These are phyloP conservation scores for Myxozyma nipponensis DNA, from an alignment of 805 yeast genomes.

Conservation along the genomic window DNA sequence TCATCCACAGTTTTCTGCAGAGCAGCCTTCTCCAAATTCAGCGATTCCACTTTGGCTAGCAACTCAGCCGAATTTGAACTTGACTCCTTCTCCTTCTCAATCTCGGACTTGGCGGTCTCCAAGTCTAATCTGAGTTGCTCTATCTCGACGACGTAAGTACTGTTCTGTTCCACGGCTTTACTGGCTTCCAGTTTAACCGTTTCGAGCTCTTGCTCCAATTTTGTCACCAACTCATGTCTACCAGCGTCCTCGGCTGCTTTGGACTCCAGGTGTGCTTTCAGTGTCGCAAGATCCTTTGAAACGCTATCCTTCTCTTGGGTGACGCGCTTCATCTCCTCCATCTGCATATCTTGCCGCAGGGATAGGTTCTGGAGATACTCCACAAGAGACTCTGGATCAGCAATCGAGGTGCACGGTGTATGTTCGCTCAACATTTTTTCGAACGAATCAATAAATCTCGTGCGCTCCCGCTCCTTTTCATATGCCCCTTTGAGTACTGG, in stretches of 20 bases:
- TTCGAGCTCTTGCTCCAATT: not conserved
- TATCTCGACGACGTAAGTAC: constrained; percentile 2
- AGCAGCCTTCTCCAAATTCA: constrained; percentile 12
- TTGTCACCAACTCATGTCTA: not conserved
- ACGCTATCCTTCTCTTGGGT: constrained; percentile 29
- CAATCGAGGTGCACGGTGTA: constrained; percentile 74
- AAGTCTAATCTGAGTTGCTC: constrained; percentile 5
- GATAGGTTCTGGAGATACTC: constrained; percentile 65
- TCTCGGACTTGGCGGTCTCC: constrained; percentile 1
- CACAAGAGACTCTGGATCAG: constrained; percentile 66
- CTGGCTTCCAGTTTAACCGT: not conserved
- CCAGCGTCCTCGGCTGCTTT: constrained; percentile 5
- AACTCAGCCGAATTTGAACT: not conserved
- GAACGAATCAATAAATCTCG: constrained; percentile 55
- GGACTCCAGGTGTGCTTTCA: not conserved
- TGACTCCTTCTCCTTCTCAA: not conserved
- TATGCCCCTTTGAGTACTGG: constrained; percentile 67
- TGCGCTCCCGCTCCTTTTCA: constrained; percentile 68
- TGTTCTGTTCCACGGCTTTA: not conserved
- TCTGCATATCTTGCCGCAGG: constrained; percentile 57
- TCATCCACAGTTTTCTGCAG: constrained; percentile 18
- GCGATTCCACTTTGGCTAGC: not conserved
- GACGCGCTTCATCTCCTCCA: constrained; percentile 58
- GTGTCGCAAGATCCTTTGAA: not conserved
- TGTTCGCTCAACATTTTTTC: constrained; percentile 69